Conservation (phyloP, 2,329 filamentous ascomycete genomes). For the Penicillium brevicompactum region DNA sequence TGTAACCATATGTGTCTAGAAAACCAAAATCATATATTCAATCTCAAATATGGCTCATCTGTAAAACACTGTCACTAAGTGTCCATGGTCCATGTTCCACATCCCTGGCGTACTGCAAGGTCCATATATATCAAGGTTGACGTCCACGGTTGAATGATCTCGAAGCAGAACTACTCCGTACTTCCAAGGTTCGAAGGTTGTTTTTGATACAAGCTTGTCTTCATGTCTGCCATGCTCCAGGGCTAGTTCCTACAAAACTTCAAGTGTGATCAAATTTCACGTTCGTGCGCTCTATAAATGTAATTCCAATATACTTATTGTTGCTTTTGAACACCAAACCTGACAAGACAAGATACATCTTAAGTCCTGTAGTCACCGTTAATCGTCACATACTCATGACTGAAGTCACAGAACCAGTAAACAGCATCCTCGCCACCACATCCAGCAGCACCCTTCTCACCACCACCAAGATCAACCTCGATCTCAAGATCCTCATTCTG, state of each 20-base stretch:
- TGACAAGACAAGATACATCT: background rate
- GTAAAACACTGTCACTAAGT: no score
- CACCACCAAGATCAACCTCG: slow-evolving; percentile 59
- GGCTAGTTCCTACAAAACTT: background rate
- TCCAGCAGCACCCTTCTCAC: slow-evolving; percentile 42
- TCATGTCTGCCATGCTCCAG: no score
- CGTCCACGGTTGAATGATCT: no score
- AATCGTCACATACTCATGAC: slow-evolving; percentile 70
- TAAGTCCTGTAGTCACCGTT: slow-evolving; percentile 68
- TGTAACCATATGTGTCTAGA: slow-evolving; percentile 41
- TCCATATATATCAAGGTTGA: no score
- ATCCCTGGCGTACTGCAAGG: no score
- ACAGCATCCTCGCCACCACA: slow-evolving; percentile 55
- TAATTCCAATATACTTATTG: background rate
- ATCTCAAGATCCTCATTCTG: slow-evolving; percentile 66
- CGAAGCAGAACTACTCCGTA: no score
- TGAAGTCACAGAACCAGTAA: slow-evolving; percentile 69
- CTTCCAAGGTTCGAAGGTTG: no score
- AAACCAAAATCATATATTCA: slow-evolving; percentile 26
- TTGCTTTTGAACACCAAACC: background rate
- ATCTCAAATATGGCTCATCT: background rate
- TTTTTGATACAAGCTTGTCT: no score
- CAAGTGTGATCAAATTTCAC: background rate
- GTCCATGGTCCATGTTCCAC: no score
- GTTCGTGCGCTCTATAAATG: background rate